A percentile compares a stretch with the other conserved stretches of the same genome.
Evolutionary conservation across 1,139 yeast species (phyloP).

Genomic region (Yamadazyma conglobata): DNA sequence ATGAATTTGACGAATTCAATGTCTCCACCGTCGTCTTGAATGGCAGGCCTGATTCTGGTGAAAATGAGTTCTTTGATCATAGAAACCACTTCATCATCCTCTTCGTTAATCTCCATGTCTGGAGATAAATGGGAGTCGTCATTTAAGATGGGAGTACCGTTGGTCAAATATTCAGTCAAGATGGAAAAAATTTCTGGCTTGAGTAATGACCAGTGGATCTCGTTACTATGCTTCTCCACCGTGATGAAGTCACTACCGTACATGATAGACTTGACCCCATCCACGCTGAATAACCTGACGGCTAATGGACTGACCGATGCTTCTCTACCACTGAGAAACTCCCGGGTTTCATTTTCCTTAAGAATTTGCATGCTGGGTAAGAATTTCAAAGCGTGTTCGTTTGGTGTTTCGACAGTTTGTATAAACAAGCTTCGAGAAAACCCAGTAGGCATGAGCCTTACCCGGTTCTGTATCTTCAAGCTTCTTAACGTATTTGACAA

Average conservation of each 20-base stretch:
- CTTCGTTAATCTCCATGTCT: slow-evolving; percentile 47
- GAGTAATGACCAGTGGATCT: slow-evolving; percentile 66
- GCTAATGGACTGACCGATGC: slow-evolving; percentile 56
- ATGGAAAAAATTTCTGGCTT: slow-evolving; percentile 88
- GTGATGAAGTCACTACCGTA: slow-evolving; percentile 72
- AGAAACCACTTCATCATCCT: slow-evolving; percentile 75
- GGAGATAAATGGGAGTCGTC: slow-evolving; percentile 26
- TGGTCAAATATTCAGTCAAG: slow-evolving; percentile 76
- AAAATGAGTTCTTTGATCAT: slow-evolving; percentile 92
- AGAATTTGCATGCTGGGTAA: slow-evolving; percentile 43
- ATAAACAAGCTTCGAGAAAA: slow-evolving; percentile 29
- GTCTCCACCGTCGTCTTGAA: slow-evolving; percentile 84
- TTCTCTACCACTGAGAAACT: slow-evolving; percentile 53
- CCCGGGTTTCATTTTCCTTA: slow-evolving; percentile 47
- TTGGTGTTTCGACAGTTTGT: slow-evolving; percentile 44
- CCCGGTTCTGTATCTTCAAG: neutral
- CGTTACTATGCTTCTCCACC: slow-evolving; percentile 60
- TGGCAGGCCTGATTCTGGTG: slow-evolving; percentile 94
- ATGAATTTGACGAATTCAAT: slow-evolving; percentile 67
- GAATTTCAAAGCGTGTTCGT: slow-evolving; percentile 46
- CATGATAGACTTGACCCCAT: slow-evolving; percentile 51
- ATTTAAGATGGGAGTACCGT: slow-evolving; percentile 62
- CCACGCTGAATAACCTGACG: slow-evolving; percentile 47
- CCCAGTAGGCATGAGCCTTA: neutral
- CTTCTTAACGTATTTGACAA: slow-evolving; percentile 8